These are phyloP conservation scores for Infundibulicybe gibba DNA, from an alignment of 768 basidiomycete species.

Conservation along the genomic window DNA sequence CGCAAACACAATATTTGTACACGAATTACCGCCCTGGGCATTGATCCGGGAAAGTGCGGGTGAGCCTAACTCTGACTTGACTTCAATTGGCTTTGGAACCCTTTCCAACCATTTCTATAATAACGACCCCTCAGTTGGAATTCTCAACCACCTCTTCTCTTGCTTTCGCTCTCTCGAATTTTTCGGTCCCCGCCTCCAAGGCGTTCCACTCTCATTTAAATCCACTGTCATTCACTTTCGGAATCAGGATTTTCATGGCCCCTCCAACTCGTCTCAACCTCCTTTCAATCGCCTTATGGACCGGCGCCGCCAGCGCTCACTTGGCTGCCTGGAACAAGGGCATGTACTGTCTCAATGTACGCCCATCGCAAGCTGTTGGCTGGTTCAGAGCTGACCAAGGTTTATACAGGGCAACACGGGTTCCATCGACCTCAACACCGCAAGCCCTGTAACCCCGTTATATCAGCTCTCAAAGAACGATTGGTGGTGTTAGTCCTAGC, in stretches of 20 bases:
- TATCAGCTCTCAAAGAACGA: slow-evolving; percentile 34
- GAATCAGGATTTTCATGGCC: too few relatives aligned
- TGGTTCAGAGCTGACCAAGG: neutral
- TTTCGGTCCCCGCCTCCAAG: too few relatives aligned
- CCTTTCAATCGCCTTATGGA: slow-evolving; percentile 4
- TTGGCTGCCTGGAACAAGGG: slow-evolving; percentile 36
- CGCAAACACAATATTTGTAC: too few relatives aligned
- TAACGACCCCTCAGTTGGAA: too few relatives aligned
- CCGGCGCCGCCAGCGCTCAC: slow-evolving; percentile 29
- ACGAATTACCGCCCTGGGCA: too few relatives aligned
- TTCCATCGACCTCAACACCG: slow-evolving; percentile 31
- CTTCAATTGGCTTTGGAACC: too few relatives aligned
- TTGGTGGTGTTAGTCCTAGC: slow-evolving; percentile 42
- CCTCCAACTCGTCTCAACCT: slow-evolving; percentile 4
- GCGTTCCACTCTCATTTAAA: slow-evolving; percentile 7
- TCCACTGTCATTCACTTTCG: slow-evolving; percentile 11
- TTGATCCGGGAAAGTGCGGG: too few relatives aligned
- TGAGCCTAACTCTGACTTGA: too few relatives aligned
- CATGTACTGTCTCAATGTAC: slow-evolving; percentile 46
- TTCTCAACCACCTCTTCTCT: too few relatives aligned
- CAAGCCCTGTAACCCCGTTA: slow-evolving; percentile 35
- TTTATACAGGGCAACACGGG: slow-evolving; percentile 15
- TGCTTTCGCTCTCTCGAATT: too few relatives aligned
- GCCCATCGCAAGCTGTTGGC: slow-evolving; percentile 6
- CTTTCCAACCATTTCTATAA: too few relatives aligned